Evolutionary conservation across 2,329 filamentous ascomycete species (phyloP).

Genomic region (Exophiala calicioides): DNA sequence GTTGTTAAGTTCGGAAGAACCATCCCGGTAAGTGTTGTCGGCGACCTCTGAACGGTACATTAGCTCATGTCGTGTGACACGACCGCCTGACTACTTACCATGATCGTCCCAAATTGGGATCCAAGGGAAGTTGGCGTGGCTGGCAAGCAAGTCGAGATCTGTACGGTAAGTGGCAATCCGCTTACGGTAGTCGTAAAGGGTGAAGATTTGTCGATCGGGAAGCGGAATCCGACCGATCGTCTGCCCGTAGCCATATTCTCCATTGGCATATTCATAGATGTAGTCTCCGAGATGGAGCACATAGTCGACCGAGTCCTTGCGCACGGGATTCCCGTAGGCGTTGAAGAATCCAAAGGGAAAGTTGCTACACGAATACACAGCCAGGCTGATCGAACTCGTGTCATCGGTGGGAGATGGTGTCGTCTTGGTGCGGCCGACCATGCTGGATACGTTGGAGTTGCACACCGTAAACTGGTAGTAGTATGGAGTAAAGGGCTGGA

Average conservation of each 20-base stretch:
- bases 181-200: constrained; percentile 56
- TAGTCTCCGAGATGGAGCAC: constrained; percentile 62
- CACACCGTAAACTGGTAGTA: constrained; percentile 68
- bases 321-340: constrained; percentile 49
- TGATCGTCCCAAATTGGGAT: constrained; percentile 67
- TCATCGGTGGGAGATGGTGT: constrained; percentile 60
- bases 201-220: constrained; percentile 54
- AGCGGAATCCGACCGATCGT: constrained; percentile 55
- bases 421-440: constrained; percentile 70
- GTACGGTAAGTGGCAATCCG: constrained; percentile 61
- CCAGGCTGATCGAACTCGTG: constrained; percentile 60
- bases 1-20: constrained; percentile 63
- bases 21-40: constrained; percentile 67
- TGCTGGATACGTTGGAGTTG: constrained; percentile 60
- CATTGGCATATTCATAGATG: constrained; percentile 58
- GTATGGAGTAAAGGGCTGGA: constrained; percentile 66
- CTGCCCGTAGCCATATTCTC: constrained; percentile 55
- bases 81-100: constrained; percentile 32
- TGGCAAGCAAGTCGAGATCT: constrained; percentile 60
- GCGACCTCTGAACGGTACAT: constrained; percentile 49
- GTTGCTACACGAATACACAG: constrained; percentile 72
- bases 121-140: constrained; percentile 61
- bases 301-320: constrained; percentile 62
- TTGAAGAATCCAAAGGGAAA: constrained; percentile 51
- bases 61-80: not conserved